Conservation (phyloP, 345 rosid genomes). For the Gynandropsis gynandra region DNA sequence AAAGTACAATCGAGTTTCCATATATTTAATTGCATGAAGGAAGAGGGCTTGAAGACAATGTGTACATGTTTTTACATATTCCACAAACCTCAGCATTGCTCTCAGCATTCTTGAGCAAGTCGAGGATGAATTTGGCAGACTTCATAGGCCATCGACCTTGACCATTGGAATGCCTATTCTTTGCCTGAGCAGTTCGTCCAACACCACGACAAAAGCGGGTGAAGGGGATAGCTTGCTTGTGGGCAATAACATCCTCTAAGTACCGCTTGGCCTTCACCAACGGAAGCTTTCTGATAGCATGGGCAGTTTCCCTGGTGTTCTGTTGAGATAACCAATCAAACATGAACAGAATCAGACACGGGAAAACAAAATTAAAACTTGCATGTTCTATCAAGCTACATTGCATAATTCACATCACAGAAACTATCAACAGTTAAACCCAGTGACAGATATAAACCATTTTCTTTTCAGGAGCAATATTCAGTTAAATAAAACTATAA, state of each 20-base stretch:
- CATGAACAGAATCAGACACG: not conserved
- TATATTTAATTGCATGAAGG: too few relatives aligned
- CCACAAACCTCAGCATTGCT: constrained; percentile 55
- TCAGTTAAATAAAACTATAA: too few relatives aligned
- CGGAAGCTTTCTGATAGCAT: constrained; percentile 50
- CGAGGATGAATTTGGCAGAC: constrained; percentile 47
- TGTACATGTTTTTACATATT: not conserved
- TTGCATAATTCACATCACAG: not conserved
- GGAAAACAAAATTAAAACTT: not conserved
- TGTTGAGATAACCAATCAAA: constrained; percentile 14
- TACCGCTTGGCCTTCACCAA: constrained; percentile 64
- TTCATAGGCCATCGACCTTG: constrained; percentile 76
- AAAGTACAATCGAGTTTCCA: not conserved
- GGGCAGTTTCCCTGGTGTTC: constrained; percentile 74
- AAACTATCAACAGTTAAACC: not conserved
- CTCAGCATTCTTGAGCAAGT: constrained; percentile 62
- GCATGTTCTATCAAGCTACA: not conserved
- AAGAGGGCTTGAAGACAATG: not conserved
- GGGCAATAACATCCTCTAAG: constrained; percentile 68
- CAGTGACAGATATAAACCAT: too few relatives aligned
- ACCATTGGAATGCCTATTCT: constrained; percentile 72
- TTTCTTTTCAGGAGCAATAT: too few relatives aligned
- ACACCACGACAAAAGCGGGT: constrained; percentile 66
- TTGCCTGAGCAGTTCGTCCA: constrained; percentile 75
- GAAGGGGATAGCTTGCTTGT: constrained; percentile 84